Conservation (phyloP, 2,329 filamentous ascomycete genomes). For the Plectosphaerella sp. region DNA sequence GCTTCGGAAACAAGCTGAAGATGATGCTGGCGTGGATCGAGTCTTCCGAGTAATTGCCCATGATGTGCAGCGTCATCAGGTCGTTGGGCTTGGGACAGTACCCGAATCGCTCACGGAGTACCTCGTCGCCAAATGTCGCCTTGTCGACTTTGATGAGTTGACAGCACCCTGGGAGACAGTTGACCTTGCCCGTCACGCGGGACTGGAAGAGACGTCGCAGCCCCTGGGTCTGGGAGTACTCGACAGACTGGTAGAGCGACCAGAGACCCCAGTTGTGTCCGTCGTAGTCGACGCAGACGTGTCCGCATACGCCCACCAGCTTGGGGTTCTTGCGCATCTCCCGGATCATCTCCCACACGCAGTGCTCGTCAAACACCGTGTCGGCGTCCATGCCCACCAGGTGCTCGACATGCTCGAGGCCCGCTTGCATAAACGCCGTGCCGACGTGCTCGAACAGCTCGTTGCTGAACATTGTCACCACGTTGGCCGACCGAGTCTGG, state of each 20-base stretch:
- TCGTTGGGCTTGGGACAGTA: conserved; percentile 45
- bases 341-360: conserved; percentile 37
- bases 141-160: conserved; percentile 45
- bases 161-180: conserved; percentile 43
- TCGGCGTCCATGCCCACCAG: conserved; percentile 44
- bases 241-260: conserved; percentile 42
- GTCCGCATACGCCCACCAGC: conserved; percentile 42
- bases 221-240: conserved; percentile 43
- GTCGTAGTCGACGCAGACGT: conserved; percentile 42
- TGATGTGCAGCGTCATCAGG: conserved; percentile 42
- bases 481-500: conserved; percentile 33
- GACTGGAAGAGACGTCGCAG: conserved; percentile 45
- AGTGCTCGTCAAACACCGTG: conserved; percentile 39
- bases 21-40: conserved; percentile 45
- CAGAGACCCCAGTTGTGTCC: conserved; percentile 34
- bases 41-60: conserved; percentile 44
- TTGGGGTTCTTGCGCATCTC: conserved; percentile 36
- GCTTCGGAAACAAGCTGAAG: conserved; percentile 37
- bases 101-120: conserved; percentile 40
- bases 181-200: conserved; percentile 43
- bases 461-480: conserved; percentile 41
- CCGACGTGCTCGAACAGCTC: conserved; percentile 36
- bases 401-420: conserved; percentile 34
- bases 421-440: conserved; percentile 29
- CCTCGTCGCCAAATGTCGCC: conserved; percentile 40